These are phyloP conservation scores for Colletotrichum abscissum DNA, from an alignment of 2,329 filamentous ascomycete species.

Conservation along the genomic window DNA sequence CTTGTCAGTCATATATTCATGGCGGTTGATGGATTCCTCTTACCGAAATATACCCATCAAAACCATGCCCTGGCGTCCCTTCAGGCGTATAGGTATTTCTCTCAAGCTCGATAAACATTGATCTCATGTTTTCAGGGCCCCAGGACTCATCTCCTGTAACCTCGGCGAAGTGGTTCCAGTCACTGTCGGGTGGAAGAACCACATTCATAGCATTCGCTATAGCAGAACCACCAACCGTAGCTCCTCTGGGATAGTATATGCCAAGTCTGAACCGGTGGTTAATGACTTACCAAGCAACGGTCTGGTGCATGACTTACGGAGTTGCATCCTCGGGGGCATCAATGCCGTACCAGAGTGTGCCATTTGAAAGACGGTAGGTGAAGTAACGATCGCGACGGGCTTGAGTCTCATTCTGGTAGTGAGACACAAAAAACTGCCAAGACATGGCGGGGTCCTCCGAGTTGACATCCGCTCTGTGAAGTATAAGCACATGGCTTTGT, in stretches of 20 bases:
- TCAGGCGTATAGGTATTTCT: too few species aligned
- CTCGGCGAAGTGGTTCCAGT: conserved; percentile 17
- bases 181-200: conserved; percentile 16
- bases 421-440: conserved; percentile 37
- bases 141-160: conserved; percentile 3
- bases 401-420: conserved; percentile 35
- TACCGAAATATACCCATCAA: too few species aligned
- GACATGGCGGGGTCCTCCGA: conserved; percentile 1
- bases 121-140: not conserved
- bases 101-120: too few species aligned
- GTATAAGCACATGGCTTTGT: too few species aligned
- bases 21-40: too few species aligned
- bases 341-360: conserved; percentile 33
- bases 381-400: conserved; percentile 28
- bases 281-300: too few species aligned
- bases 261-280: too few species aligned
- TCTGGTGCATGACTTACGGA: too few species aligned
- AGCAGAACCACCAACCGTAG: conserved; percentile 25
- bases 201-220: conserved; percentile 27
- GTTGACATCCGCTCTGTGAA: too few species aligned
- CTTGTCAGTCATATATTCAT: too few species aligned
- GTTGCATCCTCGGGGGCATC: conserved; percentile 22
- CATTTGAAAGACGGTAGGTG: conserved; percentile 32
- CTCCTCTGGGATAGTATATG: conserved; percentile 24
- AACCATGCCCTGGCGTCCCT: too few species aligned